These are phyloP conservation scores for Podospora anserina DNA, from an alignment of 495 filamentous ascomycete genomes.

Conservation along the genomic window DNA sequence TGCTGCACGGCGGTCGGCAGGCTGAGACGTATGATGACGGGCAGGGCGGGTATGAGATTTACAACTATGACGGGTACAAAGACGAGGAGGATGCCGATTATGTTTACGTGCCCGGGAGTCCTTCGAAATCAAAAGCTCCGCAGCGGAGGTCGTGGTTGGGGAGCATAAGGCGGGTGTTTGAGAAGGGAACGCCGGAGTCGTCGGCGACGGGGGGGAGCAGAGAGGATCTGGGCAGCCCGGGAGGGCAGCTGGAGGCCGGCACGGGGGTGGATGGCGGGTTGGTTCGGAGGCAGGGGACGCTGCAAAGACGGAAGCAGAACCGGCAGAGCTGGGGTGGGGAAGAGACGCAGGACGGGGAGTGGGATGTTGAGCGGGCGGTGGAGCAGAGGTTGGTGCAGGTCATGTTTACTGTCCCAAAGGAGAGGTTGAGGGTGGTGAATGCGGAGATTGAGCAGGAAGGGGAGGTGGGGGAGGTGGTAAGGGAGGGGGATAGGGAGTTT, in stretches of 20 bases:
- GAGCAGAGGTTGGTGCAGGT: constrained; percentile 81
- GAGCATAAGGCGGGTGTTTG: constrained; percentile 46
- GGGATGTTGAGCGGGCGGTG: constrained; percentile 84
- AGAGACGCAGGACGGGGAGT: constrained; percentile 52
- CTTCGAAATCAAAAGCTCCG: constrained; percentile 44
- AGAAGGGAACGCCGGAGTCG: constrained; percentile 21
- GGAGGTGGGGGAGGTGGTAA: constrained; percentile 37
- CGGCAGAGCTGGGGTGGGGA: constrained; percentile 37
- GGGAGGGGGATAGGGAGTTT: constrained; percentile 25
- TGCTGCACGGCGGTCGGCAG: constrained; percentile 49
- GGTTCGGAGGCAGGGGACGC: constrained; percentile 24
- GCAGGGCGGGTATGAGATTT: neutral
- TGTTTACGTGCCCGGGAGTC: constrained; percentile 38
- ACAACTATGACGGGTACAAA: constrained; percentile 16
- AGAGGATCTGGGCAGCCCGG: constrained; percentile 27
- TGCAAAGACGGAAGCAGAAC: constrained; percentile 43
- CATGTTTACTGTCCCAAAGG: constrained; percentile 88
- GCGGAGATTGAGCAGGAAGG: constrained; percentile 50
- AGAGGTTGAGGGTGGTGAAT: constrained; percentile 84
- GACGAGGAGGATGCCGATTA: constrained; percentile 31
- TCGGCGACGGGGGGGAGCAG: constrained; percentile 12
- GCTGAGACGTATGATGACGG: neutral
- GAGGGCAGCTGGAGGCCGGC: constrained; percentile 21
- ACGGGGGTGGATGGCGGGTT: constrained; percentile 21
- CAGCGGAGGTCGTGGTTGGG: constrained; percentile 47